phyloP scores from a whole-genome alignment of 805 yeast species.

The Yarrowia sp. region DNA sequence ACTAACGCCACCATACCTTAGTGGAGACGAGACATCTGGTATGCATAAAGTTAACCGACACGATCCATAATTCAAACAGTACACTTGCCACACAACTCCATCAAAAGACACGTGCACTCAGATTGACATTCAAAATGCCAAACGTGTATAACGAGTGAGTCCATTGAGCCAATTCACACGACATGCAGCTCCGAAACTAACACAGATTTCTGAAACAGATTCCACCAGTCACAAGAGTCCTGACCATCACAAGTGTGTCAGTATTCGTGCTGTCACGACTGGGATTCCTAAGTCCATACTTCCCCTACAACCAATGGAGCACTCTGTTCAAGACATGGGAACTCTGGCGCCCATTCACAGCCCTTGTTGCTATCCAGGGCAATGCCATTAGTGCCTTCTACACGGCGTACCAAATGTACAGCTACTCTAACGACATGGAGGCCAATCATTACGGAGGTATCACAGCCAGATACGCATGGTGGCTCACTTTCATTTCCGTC shows the following conservation, averaged over 20 bases:
- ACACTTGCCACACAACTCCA: not conserved
- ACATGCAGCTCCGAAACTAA: not conserved
- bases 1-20: not conserved
- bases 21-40: not conserved
- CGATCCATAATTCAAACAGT: not conserved
- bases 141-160: conserved; percentile 23
- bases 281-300: conserved; percentile 3
- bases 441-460: not conserved
- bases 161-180: not conserved
- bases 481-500: not conserved
- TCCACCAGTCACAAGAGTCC: not conserved
- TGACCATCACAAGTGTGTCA: conserved; percentile 1
- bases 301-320: conserved; percentile 8
- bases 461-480: conserved; percentile 17
- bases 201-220: conserved; percentile 21
- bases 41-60: not conserved
- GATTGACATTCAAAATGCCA: not conserved
- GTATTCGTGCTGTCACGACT: conserved; percentile 1
- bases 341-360: conserved; percentile 24
- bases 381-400: not conserved
- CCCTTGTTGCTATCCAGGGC: conserved; percentile 3
- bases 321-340: not conserved
- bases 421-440: conserved; percentile 7
- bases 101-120: not conserved
- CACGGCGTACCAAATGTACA: conserved; percentile 17